A percentile compares a stretch with the other conserved stretches of the same genome.
Conservation (phyloP, 441 rosid genomes). For the Hura crepitans region DNA sequence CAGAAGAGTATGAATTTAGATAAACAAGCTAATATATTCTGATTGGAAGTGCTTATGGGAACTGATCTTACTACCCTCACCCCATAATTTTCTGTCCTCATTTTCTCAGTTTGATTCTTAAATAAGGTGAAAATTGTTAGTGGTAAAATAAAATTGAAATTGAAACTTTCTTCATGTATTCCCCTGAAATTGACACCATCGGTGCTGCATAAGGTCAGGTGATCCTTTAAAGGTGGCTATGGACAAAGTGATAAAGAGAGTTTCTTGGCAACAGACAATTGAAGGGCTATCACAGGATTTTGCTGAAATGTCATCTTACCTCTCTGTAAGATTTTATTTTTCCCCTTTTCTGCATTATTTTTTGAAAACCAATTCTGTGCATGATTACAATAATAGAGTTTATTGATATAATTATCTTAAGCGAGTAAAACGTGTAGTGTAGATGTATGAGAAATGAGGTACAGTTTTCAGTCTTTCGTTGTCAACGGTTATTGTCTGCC, state of each 20-base stretch:
- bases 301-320: slow-evolving; percentile 34
- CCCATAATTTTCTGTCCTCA: background rate
- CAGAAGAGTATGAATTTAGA: background rate
- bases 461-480: background rate
- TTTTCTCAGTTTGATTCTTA: background rate
- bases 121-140: slow-evolving; percentile 21
- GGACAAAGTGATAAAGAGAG: slow-evolving; percentile 38
- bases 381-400: slow-evolving; percentile 3
- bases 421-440: background rate
- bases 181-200: slow-evolving; percentile 13
- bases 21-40: background rate
- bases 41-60: background rate
- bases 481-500: background rate
- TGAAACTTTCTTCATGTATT: background rate
- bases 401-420: background rate
- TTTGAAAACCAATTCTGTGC: too few relatives aligned
- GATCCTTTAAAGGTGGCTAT: slow-evolving; percentile 36
- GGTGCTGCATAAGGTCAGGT: slow-evolving; percentile 30
- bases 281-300: slow-evolving; percentile 37
- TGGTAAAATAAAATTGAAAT: background rate
- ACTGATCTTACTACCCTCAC: background rate
- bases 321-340: slow-evolving; percentile 41
- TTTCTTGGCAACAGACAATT: slow-evolving; percentile 34
- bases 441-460: background rate
- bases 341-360: background rate